A percentile compares a stretch with the other conserved stretches of the same genome.
Conservation (phyloP, 768 basidiomycete species). For the Tylopilus intermedius region DNA sequence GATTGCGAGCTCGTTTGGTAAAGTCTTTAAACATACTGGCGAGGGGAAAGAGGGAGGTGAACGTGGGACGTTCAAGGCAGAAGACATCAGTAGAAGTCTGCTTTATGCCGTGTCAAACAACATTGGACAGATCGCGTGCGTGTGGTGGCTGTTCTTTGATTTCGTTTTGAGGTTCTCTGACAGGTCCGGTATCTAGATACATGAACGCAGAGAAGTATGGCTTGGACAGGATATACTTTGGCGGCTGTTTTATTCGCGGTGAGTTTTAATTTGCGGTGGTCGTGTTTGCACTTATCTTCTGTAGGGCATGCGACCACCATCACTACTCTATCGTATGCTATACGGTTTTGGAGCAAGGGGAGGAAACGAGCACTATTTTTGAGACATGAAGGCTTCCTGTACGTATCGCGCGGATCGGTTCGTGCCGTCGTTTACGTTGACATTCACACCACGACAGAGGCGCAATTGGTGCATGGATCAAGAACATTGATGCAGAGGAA, state of each 20-base stretch:
- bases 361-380: constrained; percentile 95
- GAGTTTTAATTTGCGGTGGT: constrained; percentile 21
- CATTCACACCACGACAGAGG: constrained; percentile 48
- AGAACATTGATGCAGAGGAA: constrained; percentile 69
- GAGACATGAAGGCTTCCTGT: constrained; percentile 97
- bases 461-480: constrained; percentile 95
- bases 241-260: constrained; percentile 98
- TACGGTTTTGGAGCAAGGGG: constrained; percentile 99
- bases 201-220: constrained; percentile 99
- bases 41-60: constrained; percentile 32
- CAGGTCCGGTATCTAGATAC: constrained; percentile 38
- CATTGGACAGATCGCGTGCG: constrained; percentile 99
- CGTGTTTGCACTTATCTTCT: constrained; percentile 6
- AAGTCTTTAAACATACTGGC: constrained; percentile 89
- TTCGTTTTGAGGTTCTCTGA: constrained; percentile 10
- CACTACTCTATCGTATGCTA: constrained; percentile 95
- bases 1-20: constrained; percentile 97
- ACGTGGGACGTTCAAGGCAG: constrained; percentile 75
- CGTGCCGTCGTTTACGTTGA: background rate
- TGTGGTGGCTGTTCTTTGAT: constrained; percentile 7
- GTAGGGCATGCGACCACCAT: constrained; percentile 95
- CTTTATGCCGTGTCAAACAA: constrained; percentile 98
- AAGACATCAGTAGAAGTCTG: constrained; percentile 92
- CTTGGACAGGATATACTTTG: constrained; percentile 95
- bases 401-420: constrained; percentile 34